A percentile compares a stretch with the other conserved stretches of the same genome.
These are phyloP conservation scores for Brassica nigra DNA, from an alignment of 345 rosid species.

Conservation along the genomic window DNA sequence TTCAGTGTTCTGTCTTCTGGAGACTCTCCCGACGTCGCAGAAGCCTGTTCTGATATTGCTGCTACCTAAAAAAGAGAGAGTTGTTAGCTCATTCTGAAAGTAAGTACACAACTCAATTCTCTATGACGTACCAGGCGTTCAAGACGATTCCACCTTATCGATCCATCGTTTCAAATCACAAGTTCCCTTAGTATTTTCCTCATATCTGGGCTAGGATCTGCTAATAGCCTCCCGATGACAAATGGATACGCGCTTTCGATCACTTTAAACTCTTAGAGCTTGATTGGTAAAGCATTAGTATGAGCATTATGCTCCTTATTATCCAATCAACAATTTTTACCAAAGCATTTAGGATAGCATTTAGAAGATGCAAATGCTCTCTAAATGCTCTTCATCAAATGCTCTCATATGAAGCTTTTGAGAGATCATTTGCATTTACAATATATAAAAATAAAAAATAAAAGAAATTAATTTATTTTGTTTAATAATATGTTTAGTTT, in stretches of 20 bases:
- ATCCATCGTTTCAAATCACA: constrained; percentile 77
- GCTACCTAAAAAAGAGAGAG: constrained; percentile 52
- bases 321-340: too few species aligned
- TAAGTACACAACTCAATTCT: not conserved
- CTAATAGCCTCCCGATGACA: constrained; percentile 84
- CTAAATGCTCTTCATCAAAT: too few species aligned
- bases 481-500: too few species aligned
- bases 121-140: constrained; percentile 98
- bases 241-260: constrained; percentile 91
- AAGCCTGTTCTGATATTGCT: constrained; percentile 88
- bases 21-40: constrained; percentile 50
- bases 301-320: too few species aligned
- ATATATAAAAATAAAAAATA: too few species aligned
- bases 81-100: not conserved
- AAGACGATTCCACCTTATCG: constrained; percentile 91
- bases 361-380: too few species aligned
- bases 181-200: constrained; percentile 87
- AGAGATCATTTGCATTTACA: too few species aligned
- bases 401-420: too few species aligned
- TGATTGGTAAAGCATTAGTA: too few species aligned
- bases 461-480: too few species aligned
- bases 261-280: constrained; percentile 88
- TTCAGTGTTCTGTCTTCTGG: constrained; percentile 40
- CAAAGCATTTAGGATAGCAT: too few species aligned
- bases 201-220: constrained; percentile 94